Evolutionary conservation across 129 eudicot genomes (phyloP), one percentile per base, ranked within the genome.

Genomic region (Centella asiatica): DNA sequence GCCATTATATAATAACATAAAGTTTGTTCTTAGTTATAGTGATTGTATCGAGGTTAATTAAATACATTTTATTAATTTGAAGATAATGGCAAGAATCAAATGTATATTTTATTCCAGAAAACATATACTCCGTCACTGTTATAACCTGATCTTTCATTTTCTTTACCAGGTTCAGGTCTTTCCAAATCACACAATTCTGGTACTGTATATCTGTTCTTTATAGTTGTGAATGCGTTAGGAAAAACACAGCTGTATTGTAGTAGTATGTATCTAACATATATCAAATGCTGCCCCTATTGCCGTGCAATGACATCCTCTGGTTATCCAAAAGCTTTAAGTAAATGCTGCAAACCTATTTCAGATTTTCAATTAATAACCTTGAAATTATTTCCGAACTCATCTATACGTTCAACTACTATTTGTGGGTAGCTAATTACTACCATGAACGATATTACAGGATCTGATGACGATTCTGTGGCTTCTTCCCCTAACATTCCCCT

Each of bases 121-220:
- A n/a, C n/a, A n/a, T n/a, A n/a, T n/a, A n/a, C n/a, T n/a, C n/a
- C n/a, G n/a, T n/a, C n/a, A n/a, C n/a, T n/a, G n/a, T n/a, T n/a
- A n/a, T n/a, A n/a, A n/a, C n/a, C 49, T 48, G 23, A 65, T 50
- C 44, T 23, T 34, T 14, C 5, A 20, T 31, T 20, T 45, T 46
- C 8, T 32, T 13, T 11, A 34, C 49, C 56, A 65, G 69, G 69
- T 9, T 31, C 58, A 5, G 57, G 59, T 34, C 57, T 33, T 65
- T 47, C 60, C 12, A 9, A 31, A n/a, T 23, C 59, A 22, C 59
- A 48, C 32, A 62, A 18, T 45, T 17, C 49, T 26, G 67, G 67
- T 62, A 62, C 44, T 11, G 23, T 19, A 32, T 32, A 46, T 6
- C 20, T 19, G 5, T 7, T 2, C 19, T 17, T 18, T 36, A 2